phyloP scores from a whole-genome alignment of 2,329 filamentous ascomycete genomes.

The Diplodia seriata region DNA sequence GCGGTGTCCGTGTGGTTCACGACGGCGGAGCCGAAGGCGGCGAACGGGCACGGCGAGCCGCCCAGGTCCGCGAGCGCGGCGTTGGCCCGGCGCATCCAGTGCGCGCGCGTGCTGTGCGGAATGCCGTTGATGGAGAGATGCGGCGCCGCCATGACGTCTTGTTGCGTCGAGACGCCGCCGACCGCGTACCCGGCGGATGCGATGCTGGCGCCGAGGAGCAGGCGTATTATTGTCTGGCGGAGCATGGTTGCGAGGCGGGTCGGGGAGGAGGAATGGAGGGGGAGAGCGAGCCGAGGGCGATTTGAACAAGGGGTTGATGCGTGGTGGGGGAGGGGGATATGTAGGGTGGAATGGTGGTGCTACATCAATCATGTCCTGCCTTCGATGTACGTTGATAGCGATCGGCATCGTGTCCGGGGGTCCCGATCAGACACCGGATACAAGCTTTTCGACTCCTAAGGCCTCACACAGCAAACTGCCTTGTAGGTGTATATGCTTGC shows the following conservation, averaged over 20 bases:
- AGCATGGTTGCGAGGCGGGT: not conserved
- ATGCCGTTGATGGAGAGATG: constrained; percentile 42
- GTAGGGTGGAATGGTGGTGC: not conserved
- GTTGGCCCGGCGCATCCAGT: constrained; percentile 63
- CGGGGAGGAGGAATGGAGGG: not conserved
- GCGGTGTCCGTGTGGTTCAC: constrained; percentile 61
- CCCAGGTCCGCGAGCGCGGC: constrained; percentile 51
- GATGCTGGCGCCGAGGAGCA: not conserved
- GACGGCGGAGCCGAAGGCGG: constrained; percentile 61
- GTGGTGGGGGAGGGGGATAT: not conserved
- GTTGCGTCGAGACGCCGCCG: not conserved
- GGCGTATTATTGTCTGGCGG: not conserved
- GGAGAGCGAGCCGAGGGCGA: not conserved
- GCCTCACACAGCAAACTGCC: too few relatives aligned
- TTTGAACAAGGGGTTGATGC: too few relatives aligned
- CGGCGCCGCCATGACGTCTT: constrained; percentile 9
- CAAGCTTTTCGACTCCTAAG: too few relatives aligned
- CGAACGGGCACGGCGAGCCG: constrained; percentile 59
- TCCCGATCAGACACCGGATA: too few relatives aligned
- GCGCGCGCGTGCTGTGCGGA: constrained; percentile 49
- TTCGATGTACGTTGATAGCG: too few relatives aligned
- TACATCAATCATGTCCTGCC: too few relatives aligned
- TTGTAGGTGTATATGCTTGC: too few relatives aligned
- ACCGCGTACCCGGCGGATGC: not conserved
- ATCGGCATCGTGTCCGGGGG: too few relatives aligned